Conservation (phyloP, 768 basidiomycete genomes). For the Mycena sanguinolenta region DNA sequence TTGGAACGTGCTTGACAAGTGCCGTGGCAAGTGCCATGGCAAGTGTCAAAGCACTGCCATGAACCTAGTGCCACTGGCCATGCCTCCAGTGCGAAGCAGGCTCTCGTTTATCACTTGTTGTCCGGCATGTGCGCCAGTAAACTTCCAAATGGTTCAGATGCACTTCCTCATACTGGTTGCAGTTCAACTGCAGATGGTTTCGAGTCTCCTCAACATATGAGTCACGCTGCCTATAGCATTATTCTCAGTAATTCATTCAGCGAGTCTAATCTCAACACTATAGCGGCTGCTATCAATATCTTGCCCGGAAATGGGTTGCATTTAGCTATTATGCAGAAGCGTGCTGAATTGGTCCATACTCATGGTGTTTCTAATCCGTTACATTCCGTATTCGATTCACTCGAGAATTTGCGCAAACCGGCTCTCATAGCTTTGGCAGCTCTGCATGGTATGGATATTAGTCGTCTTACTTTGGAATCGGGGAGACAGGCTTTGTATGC, state of each 20-base stretch:
- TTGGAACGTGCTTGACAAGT: too few relatives aligned
- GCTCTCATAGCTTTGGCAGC: constrained; percentile 1
- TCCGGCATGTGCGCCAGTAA: not conserved
- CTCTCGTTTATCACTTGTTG: not conserved
- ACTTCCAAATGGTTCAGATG: not conserved
- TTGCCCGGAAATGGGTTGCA: not conserved
- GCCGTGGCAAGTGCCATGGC: too few relatives aligned
- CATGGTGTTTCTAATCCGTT: constrained; percentile 1
- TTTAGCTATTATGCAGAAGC: not conserved
- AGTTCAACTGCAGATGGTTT: not conserved
- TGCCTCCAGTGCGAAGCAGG: too few relatives aligned
- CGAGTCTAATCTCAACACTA: not conserved
- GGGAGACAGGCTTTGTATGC: too few relatives aligned
- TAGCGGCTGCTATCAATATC: not conserved
- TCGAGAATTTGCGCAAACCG: not conserved
- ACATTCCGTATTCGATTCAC: not conserved
- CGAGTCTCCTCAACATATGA: not conserved
- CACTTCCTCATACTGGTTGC: not conserved
- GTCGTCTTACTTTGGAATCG: too few relatives aligned
- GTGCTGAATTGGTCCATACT: not conserved
- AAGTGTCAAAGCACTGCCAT: too few relatives aligned
- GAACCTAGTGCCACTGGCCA: too few relatives aligned
- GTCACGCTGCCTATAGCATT: constrained; percentile 7
- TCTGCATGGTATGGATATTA: not conserved
- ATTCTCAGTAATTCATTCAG: not conserved